Evolutionary conservation across 331 rosid species (phyloP).

Genomic region (Telfairia occidentalis): DNA sequence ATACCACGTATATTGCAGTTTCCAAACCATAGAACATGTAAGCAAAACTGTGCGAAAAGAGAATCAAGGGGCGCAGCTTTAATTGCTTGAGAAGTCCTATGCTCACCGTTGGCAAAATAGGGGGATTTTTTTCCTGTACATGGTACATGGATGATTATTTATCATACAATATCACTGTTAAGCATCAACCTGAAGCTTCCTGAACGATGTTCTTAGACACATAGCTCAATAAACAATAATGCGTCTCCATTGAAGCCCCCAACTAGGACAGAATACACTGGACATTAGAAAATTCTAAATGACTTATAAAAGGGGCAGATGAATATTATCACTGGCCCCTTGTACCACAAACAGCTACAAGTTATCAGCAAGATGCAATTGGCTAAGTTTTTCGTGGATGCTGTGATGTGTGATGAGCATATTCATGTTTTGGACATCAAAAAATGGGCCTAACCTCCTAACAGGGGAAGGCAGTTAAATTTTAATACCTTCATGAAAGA

Average conservation of each 20-base stretch:
- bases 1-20: conserved; percentile 92
- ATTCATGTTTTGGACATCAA: not conserved
- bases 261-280: not conserved
- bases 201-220: not conserved
- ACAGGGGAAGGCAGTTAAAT: not conserved
- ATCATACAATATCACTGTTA: not conserved
- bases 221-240: not conserved
- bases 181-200: not conserved
- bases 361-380: not conserved
- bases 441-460: conserved; percentile 1
- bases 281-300: not conserved
- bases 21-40: conserved; percentile 87
- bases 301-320: not conserved
- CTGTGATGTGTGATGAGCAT: not conserved
- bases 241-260: not conserved
- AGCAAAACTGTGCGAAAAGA: conserved; percentile 81
- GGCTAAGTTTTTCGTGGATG: not conserved
- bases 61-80: conserved; percentile 79
- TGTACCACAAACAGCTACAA: not conserved
- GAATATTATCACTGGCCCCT: not conserved
- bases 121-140: conserved; percentile 38
- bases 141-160: conserved; percentile 5
- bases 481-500: conserved; percentile 65
- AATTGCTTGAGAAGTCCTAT: conserved; percentile 55
- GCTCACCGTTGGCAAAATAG: conserved; percentile 29